Conservation (phyloP, 176 grass and related monocot species). For the Avena insularis region DNA sequence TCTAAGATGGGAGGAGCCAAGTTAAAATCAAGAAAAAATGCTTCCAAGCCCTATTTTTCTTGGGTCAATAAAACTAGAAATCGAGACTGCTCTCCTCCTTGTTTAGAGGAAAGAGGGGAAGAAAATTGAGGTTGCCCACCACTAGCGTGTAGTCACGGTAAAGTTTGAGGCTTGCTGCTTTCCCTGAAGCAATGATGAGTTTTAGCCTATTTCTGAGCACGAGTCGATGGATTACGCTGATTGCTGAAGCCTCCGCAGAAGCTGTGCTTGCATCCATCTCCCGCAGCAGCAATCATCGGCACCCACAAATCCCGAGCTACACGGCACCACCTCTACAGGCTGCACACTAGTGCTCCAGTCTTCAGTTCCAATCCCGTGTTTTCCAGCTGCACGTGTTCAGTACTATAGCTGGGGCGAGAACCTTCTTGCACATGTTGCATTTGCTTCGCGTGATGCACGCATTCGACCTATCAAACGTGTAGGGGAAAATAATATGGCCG, state of each 20-base stretch:
- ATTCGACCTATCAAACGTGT: not conserved
- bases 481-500: not conserved
- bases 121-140: too few relatives aligned
- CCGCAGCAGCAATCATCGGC: slow-evolving; percentile 21
- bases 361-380: not conserved
- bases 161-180: slow-evolving; percentile 33
- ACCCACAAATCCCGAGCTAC: slow-evolving; percentile 37
- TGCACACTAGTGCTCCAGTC: too few relatives aligned
- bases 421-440: too few relatives aligned
- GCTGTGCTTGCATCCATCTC: slow-evolving; percentile 5
- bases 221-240: not conserved
- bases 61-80: too few relatives aligned
- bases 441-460: not conserved
- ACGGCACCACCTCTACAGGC: too few relatives aligned
- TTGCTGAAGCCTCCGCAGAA: slow-evolving; percentile 11
- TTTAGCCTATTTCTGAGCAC: not conserved
- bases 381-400: not conserved
- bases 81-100: too few relatives aligned
- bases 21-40: too few relatives aligned
- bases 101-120: too few relatives aligned
- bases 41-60: too few relatives aligned
- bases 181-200: slow-evolving; percentile 42
- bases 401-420: not conserved
- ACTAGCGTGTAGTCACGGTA: slow-evolving; percentile 37
- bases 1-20: too few relatives aligned